Base-by-base conservation (phyloP, 2,329 filamentous ascomycete species). In the Arthrinium puccinioides region DNA sequence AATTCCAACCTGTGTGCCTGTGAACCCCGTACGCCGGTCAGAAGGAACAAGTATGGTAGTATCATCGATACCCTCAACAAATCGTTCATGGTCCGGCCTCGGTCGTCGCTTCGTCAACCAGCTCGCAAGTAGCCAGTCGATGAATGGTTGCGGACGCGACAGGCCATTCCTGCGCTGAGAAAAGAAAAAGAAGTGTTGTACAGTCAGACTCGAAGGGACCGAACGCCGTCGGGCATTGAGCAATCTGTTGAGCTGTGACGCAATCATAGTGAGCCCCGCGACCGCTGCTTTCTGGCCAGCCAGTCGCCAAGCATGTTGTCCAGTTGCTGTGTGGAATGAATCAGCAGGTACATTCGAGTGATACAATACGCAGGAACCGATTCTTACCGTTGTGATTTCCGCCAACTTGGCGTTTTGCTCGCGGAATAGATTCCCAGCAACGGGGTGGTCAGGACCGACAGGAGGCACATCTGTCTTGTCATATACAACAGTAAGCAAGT, bases 401-500 rank as follows among this genome's bases (percentile, higher is more conserved):
- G 83, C 82, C 54, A 97, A 63, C 54, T 84, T 84, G 48, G 84
- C 85, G 54, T 87, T 89, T 61, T 95, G 87, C 55, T 94, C 86
- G 34, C 79, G 80, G 66, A 94, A 97, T 38, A 97, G 66, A 16
- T 79, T 76, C 11, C 79, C 78, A 35, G 84, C 87, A 30, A 94
- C 72, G 0, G 90, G 90, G 58, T 97, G 89, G 40, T 95, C 87
- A n/a, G 76, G 74, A 2, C 83, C 78, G 7, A 83, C 85, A 14
- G 87, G 84, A 28, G 79, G 74, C 13, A 94, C 80, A 41, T 89
- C 85, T 11, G 80, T 84, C 58, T 89, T 95, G 62, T 97, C 89
- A 55, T 95, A 89, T 20, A 98, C 87, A 43, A 98, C 84, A 25
- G 89, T 75, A 36, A 97, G 72, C 56, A 97, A 75, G 56, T 98